phyloP scores from a whole-genome alignment of 1,139 yeast genomes.

The Geotrichum klebahnii region DNA sequence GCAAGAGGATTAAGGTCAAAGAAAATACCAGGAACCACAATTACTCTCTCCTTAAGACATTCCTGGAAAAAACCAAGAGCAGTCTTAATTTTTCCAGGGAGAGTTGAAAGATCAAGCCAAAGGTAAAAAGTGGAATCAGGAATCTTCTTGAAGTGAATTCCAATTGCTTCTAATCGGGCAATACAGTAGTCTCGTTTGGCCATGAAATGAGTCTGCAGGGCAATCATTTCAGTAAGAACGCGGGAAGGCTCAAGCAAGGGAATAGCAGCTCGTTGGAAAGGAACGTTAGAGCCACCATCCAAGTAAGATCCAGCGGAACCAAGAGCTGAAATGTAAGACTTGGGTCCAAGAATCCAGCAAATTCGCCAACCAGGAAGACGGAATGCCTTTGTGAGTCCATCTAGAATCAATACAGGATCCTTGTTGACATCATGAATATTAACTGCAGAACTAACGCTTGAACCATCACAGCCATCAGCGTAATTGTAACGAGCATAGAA shows the following conservation, averaged over 20 bases:
- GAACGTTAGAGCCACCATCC: constrained; percentile 65
- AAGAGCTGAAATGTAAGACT: constrained; percentile 55
- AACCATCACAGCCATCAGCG: constrained; percentile 56
- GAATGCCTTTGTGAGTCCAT: constrained; percentile 63
- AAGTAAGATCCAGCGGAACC: constrained; percentile 61
- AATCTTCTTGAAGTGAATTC: constrained; percentile 50
- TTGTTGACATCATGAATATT: constrained; percentile 55
- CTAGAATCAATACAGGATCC: constrained; percentile 61
- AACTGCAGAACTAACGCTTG: constrained; percentile 54
- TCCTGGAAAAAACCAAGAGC: constrained; percentile 68
- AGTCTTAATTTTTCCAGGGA: constrained; percentile 58
- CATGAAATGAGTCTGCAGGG: constrained; percentile 58
- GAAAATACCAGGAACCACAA: constrained; percentile 65
- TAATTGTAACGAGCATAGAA: constrained; percentile 62
- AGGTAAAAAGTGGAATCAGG: constrained; percentile 64
- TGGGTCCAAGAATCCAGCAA: constrained; percentile 67
- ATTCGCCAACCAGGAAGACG: constrained; percentile 69
- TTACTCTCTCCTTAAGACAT: constrained; percentile 59
- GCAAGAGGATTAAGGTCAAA: constrained; percentile 63
- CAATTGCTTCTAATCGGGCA: constrained; percentile 52
- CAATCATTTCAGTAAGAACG: constrained; percentile 55
- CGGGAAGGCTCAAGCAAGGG: constrained; percentile 53
- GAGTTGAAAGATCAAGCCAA: constrained; percentile 58
- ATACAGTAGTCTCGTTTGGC: constrained; percentile 60
- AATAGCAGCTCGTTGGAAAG: constrained; percentile 61